These are phyloP conservation scores for Euphorbia pulcherrima DNA, from an alignment of 345 rosid genomes.

Conservation along the genomic window DNA sequence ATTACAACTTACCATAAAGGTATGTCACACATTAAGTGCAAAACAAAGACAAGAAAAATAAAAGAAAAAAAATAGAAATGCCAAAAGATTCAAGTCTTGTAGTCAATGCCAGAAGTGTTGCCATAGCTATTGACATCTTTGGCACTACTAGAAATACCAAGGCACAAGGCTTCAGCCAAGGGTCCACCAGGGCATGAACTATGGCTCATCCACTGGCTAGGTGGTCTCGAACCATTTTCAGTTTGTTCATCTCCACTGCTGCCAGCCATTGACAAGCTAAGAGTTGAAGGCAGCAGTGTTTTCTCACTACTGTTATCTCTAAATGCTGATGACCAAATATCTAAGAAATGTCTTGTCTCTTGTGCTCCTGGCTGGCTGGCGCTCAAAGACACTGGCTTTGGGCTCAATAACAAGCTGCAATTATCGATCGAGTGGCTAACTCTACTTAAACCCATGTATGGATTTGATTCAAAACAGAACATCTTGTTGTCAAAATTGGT, in stretches of 20 bases:
- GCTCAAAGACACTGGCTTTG: slow-evolving; percentile 30
- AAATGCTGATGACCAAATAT: slow-evolving; percentile 42
- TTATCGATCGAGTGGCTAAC: slow-evolving; percentile 21
- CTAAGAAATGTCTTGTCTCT: slow-evolving; percentile 62
- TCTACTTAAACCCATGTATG: slow-evolving; percentile 4
- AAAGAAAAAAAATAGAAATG: too few species aligned
- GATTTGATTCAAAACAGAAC: slow-evolving; percentile 17
- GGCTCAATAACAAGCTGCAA: slow-evolving; percentile 28
- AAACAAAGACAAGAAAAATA: too few species aligned
- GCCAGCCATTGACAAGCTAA: slow-evolving; percentile 63
- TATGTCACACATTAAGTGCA: too few species aligned
- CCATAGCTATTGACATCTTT: slow-evolving; percentile 23
- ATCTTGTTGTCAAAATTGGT: slow-evolving; percentile 18
- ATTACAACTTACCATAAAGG: too few species aligned
- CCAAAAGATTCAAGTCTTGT: neutral
- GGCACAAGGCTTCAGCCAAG: slow-evolving; percentile 51
- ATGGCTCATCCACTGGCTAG: slow-evolving; percentile 32
- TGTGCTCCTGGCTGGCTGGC: slow-evolving; percentile 35
- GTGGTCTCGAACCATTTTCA: slow-evolving; percentile 32
- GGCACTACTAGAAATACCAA: slow-evolving; percentile 31
- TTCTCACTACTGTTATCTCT: slow-evolving; percentile 27
- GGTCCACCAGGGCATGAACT: slow-evolving; percentile 53
- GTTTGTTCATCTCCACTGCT: too few species aligned
- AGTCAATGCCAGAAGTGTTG: slow-evolving; percentile 16
- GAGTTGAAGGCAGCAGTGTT: slow-evolving; percentile 37